phyloP scores from a whole-genome alignment of 192 early-diverging fungal genomes.

The Coemansia sp. region DNA sequence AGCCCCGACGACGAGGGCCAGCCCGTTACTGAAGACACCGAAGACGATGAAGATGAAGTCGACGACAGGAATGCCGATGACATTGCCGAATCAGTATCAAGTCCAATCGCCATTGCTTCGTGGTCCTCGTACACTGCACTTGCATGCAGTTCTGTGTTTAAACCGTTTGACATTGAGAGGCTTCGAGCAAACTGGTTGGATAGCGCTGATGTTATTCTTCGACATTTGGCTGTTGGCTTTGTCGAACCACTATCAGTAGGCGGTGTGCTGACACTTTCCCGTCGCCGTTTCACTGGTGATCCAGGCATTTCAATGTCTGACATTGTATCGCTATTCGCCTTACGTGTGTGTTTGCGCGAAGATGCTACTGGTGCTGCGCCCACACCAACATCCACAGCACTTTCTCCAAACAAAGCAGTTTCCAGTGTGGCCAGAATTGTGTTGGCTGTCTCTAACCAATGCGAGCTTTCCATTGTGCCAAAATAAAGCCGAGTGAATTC shows the following conservation, averaged over 20 bases:
- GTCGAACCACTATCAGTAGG: slow-evolving; percentile 10
- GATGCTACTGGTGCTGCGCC: not conserved
- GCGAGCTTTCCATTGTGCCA: not conserved
- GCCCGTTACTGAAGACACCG: slow-evolving; percentile 12
- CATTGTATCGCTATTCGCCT: slow-evolving; percentile 37
- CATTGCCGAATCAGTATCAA: slow-evolving; percentile 11
- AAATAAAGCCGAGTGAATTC: not conserved
- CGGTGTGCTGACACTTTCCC: slow-evolving; percentile 28
- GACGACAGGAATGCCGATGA: slow-evolving; percentile 22
- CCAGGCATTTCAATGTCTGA: slow-evolving; percentile 43
- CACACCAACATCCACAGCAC: slow-evolving; percentile 3
- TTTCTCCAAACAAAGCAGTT: slow-evolving; percentile 38
- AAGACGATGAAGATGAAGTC: slow-evolving; percentile 25
- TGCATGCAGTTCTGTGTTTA: not conserved
- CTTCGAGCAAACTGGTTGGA: slow-evolving; percentile 52
- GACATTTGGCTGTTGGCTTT: slow-evolving; percentile 33
- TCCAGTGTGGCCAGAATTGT: slow-evolving; percentile 12
- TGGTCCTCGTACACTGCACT: not conserved
- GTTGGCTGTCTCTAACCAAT: not conserved
- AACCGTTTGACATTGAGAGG: slow-evolving; percentile 32
- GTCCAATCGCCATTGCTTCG: not conserved
- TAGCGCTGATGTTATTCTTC: slow-evolving; percentile 35
- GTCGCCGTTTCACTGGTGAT: slow-evolving; percentile 41
- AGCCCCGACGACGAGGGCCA: slow-evolving; percentile 15
- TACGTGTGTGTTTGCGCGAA: slow-evolving; percentile 33